Evolutionary conservation across 371 early-diverging fungal species (phyloP).

Genomic region (Funneliformis caledonium): DNA sequence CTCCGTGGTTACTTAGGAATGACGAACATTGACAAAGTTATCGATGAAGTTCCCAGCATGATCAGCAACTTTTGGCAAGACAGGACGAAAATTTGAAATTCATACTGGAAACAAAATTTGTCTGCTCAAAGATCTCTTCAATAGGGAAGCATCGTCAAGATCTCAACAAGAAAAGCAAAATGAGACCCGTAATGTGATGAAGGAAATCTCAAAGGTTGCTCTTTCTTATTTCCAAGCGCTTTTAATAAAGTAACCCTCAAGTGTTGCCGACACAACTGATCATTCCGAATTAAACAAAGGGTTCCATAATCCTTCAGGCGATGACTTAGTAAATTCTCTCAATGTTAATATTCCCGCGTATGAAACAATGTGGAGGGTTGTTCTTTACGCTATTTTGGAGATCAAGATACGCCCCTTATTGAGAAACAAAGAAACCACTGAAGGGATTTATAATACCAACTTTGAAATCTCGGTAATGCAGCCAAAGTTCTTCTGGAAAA

Average conservation of each 20-base stretch:
- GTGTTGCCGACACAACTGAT: no score
- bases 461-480: neutral
- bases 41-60: neutral
- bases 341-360: slow-evolving; percentile 22
- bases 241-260: neutral
- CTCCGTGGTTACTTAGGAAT: slow-evolving; percentile 13
- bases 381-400: slow-evolving; percentile 8
- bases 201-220: slow-evolving; percentile 3
- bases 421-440: neutral
- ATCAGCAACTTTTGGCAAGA: neutral
- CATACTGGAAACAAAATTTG: neutral
- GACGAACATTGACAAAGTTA: neutral
- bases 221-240: neutral
- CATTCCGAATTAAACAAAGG: neutral
- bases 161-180: neutral
- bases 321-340: neutral
- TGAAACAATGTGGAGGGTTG: slow-evolving; percentile 33
- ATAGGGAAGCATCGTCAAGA: neutral
- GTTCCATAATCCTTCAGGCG: neutral
- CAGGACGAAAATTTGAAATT: neutral
- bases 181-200: neutral
- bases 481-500: neutral
- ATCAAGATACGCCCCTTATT: neutral
- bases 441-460: neutral
- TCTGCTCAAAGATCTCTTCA: neutral